phyloP scores from a whole-genome alignment of 139 green algal species.

The Closterium sp. region DNA sequence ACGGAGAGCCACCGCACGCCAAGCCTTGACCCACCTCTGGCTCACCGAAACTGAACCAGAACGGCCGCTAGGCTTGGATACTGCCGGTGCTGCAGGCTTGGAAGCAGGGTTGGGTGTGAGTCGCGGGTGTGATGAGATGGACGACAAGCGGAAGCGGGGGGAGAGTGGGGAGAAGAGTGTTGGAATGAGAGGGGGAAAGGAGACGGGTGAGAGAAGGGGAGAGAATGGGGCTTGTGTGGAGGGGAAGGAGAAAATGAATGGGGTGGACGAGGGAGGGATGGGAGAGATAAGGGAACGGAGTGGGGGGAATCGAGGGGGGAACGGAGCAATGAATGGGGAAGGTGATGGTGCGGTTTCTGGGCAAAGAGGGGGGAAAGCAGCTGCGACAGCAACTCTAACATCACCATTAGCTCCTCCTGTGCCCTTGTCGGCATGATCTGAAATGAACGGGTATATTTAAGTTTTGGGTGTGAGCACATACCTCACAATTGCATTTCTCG shows the following conservation, averaged over 20 bases:
- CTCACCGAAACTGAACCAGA: conserved; percentile 49
- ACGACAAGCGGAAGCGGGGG: conserved; percentile 26
- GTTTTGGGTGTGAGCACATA: not conserved
- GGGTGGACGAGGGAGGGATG: not conserved
- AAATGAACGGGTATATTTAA: too few relatives aligned
- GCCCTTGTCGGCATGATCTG: not conserved
- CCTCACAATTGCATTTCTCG: not conserved
- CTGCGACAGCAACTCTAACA: not conserved
- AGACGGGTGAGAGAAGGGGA: not conserved
- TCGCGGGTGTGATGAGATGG: not conserved
- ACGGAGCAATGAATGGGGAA: not conserved
- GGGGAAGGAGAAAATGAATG: not conserved
- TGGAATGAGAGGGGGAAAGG: not conserved
- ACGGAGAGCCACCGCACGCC: conserved; percentile 75
- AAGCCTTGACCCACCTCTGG: conserved; percentile 91
- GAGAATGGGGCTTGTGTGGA: not conserved
- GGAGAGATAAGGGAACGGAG: not conserved
- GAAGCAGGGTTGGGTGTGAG: not conserved
- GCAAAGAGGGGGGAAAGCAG: not conserved
- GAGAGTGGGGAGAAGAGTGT: conserved; percentile 19
- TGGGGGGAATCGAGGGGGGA: not conserved
- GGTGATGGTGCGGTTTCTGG: not conserved
- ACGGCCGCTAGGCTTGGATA: not conserved
- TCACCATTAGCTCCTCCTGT: not conserved
- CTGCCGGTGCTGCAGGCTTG: not conserved